Evolutionary conservation across 2,329 filamentous ascomycete species (phyloP).

Genomic region (Trichoderma sp.): DNA sequence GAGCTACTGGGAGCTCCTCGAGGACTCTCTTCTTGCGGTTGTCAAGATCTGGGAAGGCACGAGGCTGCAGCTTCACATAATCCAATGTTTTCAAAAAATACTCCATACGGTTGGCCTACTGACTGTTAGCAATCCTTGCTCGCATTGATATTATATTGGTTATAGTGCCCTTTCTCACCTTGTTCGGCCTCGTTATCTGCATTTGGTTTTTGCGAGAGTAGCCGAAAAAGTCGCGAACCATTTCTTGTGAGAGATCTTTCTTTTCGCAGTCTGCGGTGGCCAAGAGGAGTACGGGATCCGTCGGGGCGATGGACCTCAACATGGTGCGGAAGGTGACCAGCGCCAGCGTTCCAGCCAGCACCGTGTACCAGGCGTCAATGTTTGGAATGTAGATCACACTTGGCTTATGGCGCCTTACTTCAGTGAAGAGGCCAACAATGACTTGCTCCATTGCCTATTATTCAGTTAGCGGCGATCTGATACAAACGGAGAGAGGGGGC

Average conservation of each 20-base stretch:
- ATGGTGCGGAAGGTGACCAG: constrained; percentile 82
- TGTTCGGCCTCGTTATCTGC: constrained; percentile 64
- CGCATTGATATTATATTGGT: too few relatives aligned
- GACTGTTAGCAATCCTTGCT: background rate
- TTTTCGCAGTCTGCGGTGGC: constrained; percentile 74
- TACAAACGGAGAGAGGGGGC: background rate
- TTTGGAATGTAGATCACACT: constrained; percentile 94
- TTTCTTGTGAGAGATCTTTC: constrained; percentile 58
- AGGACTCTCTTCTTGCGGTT: constrained; percentile 85
- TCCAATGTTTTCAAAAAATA: constrained; percentile 76
- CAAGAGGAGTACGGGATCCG: constrained; percentile 83
- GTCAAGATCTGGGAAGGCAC: constrained; percentile 81
- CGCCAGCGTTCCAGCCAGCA: constrained; percentile 59
- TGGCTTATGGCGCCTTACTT: constrained; percentile 91
- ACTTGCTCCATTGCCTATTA: constrained; percentile 73
- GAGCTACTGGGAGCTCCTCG: constrained; percentile 72
- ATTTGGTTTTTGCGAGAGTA: constrained; percentile 79
- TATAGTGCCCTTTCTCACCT: constrained; percentile 48
- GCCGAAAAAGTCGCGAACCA: constrained; percentile 79
- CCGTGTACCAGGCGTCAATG: constrained; percentile 80
- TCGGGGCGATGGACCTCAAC: constrained; percentile 78
- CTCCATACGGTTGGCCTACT: constrained; percentile 61
- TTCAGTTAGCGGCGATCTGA: constrained; percentile 24
- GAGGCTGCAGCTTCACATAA: constrained; percentile 75
- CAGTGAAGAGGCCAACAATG: constrained; percentile 84